These are phyloP conservation scores for Juncus inflexus DNA, from an alignment of 176 grass and related monocot genomes.

Conservation along the genomic window DNA sequence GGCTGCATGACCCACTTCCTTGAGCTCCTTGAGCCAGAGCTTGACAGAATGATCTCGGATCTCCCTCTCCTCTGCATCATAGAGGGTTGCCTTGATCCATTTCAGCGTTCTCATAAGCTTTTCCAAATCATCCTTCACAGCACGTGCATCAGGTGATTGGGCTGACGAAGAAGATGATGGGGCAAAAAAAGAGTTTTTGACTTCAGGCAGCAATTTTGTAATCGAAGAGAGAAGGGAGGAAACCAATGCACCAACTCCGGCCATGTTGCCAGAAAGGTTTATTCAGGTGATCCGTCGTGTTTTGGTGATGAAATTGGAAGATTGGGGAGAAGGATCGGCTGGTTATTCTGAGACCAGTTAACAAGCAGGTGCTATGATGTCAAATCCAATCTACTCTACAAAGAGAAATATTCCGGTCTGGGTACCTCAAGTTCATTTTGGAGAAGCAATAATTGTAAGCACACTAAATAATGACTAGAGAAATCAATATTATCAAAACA, in stretches of 20 bases:
- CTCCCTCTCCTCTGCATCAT: slow-evolving; percentile 11
- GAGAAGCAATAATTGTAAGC: no score
- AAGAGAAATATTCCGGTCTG: no score
- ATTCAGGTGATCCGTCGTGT: no score
- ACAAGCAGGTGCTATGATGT: no score
- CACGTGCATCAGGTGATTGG: not conserved
- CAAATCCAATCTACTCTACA: no score
- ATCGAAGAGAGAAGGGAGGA: not conserved
- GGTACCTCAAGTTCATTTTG: no score
- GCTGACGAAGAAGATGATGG: slow-evolving; percentile 11
- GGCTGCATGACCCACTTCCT: not conserved
- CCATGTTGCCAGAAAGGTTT: not conserved
- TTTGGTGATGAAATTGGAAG: no score
- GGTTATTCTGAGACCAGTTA: no score
- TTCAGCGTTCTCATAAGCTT: slow-evolving; percentile 13
- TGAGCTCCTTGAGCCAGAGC: slow-evolving; percentile 1
- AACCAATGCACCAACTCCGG: not conserved
- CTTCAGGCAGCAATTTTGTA: not conserved
- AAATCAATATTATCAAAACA: no score
- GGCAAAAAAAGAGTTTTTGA: not conserved
- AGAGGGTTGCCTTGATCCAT: slow-evolving; percentile 15
- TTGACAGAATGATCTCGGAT: not conserved
- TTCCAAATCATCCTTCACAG: not conserved
- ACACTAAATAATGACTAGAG: no score
- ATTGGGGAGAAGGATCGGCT: no score